These are phyloP conservation scores for Acanthochlamys bracteata DNA, from an alignment of 106 monocot species.

Conservation along the genomic window DNA sequence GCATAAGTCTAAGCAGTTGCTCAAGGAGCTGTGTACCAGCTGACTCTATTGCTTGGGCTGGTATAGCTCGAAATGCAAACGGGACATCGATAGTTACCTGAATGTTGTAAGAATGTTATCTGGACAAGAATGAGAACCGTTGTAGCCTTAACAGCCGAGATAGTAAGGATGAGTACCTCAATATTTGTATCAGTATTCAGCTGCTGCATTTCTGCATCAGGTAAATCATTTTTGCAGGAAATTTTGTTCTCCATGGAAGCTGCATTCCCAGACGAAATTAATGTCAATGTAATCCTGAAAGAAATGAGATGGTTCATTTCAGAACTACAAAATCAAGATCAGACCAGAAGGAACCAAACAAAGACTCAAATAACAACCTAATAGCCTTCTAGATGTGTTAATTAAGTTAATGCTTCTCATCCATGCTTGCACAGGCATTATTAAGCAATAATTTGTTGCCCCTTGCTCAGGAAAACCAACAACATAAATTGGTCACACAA, in stretches of 20 bases:
- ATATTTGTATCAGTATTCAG: slow-evolving; percentile 65
- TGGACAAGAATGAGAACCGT: too few relatives aligned
- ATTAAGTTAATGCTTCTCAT: too few relatives aligned
- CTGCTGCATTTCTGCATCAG: slow-evolving; percentile 38
- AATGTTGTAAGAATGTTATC: slow-evolving; percentile 3
- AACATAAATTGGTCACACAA: too few relatives aligned
- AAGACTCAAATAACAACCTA: too few relatives aligned
- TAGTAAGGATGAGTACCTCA: slow-evolving; percentile 36
- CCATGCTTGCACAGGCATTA: too few relatives aligned
- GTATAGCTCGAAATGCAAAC: slow-evolving; percentile 64
- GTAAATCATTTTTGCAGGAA: slow-evolving; percentile 41
- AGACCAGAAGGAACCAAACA: too few relatives aligned
- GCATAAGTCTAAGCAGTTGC: slow-evolving; percentile 66
- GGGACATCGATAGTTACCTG: slow-evolving; percentile 85
- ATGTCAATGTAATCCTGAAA: slow-evolving; percentile 85
- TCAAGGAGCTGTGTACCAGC: slow-evolving; percentile 72
- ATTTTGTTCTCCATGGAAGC: slow-evolving; percentile 98
- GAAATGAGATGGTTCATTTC: slow-evolving; percentile 36
- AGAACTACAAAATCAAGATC: slow-evolving; percentile 4
- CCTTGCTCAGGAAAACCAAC: too few relatives aligned
- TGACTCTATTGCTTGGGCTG: slow-evolving; percentile 66
- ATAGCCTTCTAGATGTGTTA: too few relatives aligned
- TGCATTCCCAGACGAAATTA: slow-evolving; percentile 92
- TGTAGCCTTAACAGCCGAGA: too few relatives aligned
- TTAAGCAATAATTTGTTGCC: too few relatives aligned